These are phyloP conservation scores for Hordeum pubiflorum DNA, from an alignment of 202 grass and related monocot species.

Conservation along the genomic window DNA sequence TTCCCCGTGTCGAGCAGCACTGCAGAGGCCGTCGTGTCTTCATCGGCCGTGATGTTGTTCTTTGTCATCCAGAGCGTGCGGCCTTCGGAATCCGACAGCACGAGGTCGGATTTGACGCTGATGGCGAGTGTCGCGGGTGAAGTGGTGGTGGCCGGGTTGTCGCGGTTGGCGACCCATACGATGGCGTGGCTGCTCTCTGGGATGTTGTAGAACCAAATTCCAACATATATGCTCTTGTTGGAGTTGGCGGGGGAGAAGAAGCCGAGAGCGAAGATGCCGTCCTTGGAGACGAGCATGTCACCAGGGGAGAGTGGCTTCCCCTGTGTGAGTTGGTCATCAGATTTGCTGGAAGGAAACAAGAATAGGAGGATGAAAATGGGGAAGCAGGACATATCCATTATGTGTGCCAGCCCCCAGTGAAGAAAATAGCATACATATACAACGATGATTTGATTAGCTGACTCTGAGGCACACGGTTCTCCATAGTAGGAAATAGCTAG, in stretches of 20 bases:
- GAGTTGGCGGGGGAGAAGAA: slow-evolving; percentile 25
- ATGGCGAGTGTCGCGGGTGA: slow-evolving; percentile 6
- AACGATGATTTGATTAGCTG: background rate
- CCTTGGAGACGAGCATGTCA: background rate
- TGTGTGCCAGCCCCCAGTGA: background rate
- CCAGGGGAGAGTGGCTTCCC: background rate
- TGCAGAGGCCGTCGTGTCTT: background rate
- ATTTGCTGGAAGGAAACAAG: slow-evolving; percentile 16
- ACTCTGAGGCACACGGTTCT: background rate
- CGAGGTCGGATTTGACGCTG: slow-evolving; percentile 7
- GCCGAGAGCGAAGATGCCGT: slow-evolving; percentile 4
- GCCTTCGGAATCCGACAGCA: slow-evolving; percentile 10
- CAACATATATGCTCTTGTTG: slow-evolving; percentile 9
- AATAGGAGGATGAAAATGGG: background rate
- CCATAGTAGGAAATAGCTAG: background rate
- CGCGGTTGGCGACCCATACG: slow-evolving; percentile 55
- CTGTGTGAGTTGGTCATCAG: slow-evolving; percentile 1
- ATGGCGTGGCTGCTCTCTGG: slow-evolving; percentile 5
- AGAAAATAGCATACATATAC: background rate
- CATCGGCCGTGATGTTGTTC: background rate
- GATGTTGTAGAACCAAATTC: slow-evolving; percentile 42
- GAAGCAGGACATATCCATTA: background rate
- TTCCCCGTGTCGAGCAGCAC: slow-evolving; percentile 45
- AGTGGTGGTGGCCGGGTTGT: slow-evolving; percentile 21
- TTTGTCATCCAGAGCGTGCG: background rate